These are phyloP conservation scores for Melastoma malabathricum DNA, from an alignment of 345 rosid species.

Conservation along the genomic window DNA sequence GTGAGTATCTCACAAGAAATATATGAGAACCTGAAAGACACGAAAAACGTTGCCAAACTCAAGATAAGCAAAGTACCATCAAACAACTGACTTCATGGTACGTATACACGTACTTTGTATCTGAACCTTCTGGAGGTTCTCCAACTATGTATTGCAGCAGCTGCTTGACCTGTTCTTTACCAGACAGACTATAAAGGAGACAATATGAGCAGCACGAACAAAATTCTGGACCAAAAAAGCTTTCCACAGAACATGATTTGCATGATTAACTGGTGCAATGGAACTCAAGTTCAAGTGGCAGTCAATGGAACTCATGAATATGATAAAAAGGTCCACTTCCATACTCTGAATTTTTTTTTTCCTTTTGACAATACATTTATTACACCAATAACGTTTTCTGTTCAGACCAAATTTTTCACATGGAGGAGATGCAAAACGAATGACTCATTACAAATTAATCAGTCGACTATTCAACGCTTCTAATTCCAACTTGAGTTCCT, in stretches of 20 bases:
- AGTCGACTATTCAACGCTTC: conserved; percentile 91
- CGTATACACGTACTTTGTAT: conserved; percentile 77
- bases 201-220: conserved; percentile 1
- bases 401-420: too few relatives aligned
- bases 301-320: too few relatives aligned
- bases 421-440: conserved; percentile 4
- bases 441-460: conserved; percentile 60
- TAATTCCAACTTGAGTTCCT: conserved; percentile 98
- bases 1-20: conserved; percentile 93
- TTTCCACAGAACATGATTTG: too few relatives aligned
- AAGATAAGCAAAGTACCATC: conserved; percentile 1
- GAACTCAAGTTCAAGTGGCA: background rate
- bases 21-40: conserved; percentile 63
- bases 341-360: too few relatives aligned
- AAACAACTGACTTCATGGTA: conserved; percentile 12
- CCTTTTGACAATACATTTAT: background rate
- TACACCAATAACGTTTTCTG: conserved; percentile 1
- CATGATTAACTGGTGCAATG: too few relatives aligned
- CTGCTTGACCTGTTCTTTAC: conserved; percentile 88
- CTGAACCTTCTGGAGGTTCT: conserved; percentile 79
- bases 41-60: too few relatives aligned
- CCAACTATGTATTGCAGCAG: conserved; percentile 64
- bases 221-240: background rate
- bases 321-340: too few relatives aligned
- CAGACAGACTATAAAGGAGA: conserved; percentile 51